Conservation (phyloP, 306 rosid genomes). For the Aeschynomene evenia region DNA sequence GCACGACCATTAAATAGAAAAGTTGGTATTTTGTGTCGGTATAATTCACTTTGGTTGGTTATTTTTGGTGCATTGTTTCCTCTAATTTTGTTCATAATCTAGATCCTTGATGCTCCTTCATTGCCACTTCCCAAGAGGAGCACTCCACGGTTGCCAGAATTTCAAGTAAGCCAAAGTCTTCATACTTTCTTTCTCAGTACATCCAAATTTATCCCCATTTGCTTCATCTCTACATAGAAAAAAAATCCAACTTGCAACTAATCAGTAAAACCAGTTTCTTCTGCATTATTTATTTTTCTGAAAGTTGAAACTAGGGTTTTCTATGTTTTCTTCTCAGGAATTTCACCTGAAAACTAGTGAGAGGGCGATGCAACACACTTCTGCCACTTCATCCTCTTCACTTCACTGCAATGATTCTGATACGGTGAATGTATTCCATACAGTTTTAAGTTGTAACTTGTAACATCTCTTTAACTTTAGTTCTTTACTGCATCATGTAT, state of each 20-base stretch:
- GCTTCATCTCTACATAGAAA: neutral
- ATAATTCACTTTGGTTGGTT: conserved; percentile 19
- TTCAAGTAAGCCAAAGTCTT: conserved; percentile 59
- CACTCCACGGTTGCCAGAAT: conserved; percentile 82
- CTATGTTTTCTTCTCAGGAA: conserved; percentile 51
- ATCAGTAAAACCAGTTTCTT: conserved; percentile 13
- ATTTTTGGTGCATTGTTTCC: conserved; percentile 2
- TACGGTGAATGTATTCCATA: conserved; percentile 44
- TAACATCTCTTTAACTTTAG: neutral
- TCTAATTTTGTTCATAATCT: conserved; percentile 29
- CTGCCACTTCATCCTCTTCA: conserved; percentile 54
- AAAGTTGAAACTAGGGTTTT: conserved; percentile 30
- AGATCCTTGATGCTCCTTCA: conserved; percentile 94
- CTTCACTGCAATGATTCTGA: conserved; percentile 47
- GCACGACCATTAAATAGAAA: conserved; percentile 97
- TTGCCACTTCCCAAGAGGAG: conserved; percentile 74
- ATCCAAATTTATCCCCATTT: neutral
- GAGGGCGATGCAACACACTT: conserved; percentile 79
- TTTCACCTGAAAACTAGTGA: conserved; percentile 78
- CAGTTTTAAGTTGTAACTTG: conserved; percentile 5
- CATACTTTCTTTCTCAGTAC: neutral
- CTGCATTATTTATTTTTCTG: neutral
- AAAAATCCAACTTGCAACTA: conserved; percentile 10
- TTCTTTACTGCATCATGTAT: neutral
- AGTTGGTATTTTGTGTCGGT: conserved; percentile 51